Evolutionary conservation across 2,329 filamentous ascomycete genomes (phyloP), one percentile per base, ranked within the genome.

Genomic region (Penicillium sp.): DNA sequence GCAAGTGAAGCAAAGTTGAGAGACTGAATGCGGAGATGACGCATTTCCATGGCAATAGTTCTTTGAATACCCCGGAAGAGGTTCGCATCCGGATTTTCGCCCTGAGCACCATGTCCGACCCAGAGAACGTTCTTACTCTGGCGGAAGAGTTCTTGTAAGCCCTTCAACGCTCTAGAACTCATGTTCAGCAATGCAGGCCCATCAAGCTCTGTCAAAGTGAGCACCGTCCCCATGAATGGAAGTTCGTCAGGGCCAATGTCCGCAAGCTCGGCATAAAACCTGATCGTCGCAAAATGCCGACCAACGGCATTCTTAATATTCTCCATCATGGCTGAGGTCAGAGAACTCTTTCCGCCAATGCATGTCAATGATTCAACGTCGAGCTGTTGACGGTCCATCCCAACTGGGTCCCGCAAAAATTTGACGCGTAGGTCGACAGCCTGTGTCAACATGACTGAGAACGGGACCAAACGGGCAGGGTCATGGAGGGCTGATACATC

Each of bases 361-460:
- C 67, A 60, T 11, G 59, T 65, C 46, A 68, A 50, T 4, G 60
- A 56, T 24, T 62, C 56, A 7, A 61, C 50, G 5, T 40, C 53
- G 1, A 60, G 27, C 4, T 53, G 36, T 16, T 51, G n/a, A 5
- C 51, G 53, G 10, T n/a, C 24, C 2, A 55, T 33, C 3, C 55
- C 50, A 2, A 75, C 52, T 2, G 74, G 74, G 14, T 67, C 50
- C 1, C 72, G 69, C 10, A 76, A 51, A 24, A 68, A 62, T 2
- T 51, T 50, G 6, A 75, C 41, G 2, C 60, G 61, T 5, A 70
- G 59, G 57, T 77, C 69, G 1, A 76, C 65, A 1, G 76, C 76
- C 44, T 77, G 75, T 1, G 72, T 61, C 2, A 69, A 46, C 47
- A 76, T 67, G 2, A 76, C 65, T 6, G 68, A 69, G 2, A 66